phyloP scores from a whole-genome alignment of 2,329 filamentous ascomycete species.

The Xylaria sp. region DNA sequence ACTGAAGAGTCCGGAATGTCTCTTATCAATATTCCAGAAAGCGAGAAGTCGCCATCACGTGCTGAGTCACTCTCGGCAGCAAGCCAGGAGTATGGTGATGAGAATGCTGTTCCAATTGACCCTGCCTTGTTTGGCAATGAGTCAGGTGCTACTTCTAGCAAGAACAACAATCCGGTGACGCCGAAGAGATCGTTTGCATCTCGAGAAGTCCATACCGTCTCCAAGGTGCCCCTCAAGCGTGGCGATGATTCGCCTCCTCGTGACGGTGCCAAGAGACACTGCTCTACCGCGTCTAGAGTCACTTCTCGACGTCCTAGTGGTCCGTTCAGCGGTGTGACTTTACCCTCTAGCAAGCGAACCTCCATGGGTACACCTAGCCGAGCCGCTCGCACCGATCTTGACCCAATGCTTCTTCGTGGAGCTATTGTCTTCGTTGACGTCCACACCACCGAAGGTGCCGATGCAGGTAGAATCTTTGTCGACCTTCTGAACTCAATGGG shows the following conservation, averaged over 20 bases:
- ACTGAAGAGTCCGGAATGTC: slow-evolving; percentile 67
- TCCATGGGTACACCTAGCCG: slow-evolving; percentile 59
- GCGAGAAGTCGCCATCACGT: slow-evolving; percentile 42
- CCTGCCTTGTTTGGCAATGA: slow-evolving; percentile 47
- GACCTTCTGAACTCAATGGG: slow-evolving; percentile 82
- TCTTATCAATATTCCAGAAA: slow-evolving; percentile 52
- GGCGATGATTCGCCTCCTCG: slow-evolving; percentile 63
- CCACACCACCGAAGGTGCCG: slow-evolving; percentile 78
- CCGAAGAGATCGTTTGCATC: slow-evolving; percentile 56
- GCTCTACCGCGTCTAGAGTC: slow-evolving; percentile 57
- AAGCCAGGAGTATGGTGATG: slow-evolving; percentile 70
- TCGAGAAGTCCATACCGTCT: slow-evolving; percentile 73
- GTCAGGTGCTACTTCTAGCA: slow-evolving; percentile 23
- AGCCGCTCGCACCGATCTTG: slow-evolving; percentile 60
- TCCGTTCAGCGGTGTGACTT: slow-evolving; percentile 55
- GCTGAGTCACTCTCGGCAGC: slow-evolving; percentile 58
- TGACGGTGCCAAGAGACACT: slow-evolving; percentile 54
- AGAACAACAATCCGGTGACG: slow-evolving; percentile 55
- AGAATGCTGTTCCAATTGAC: slow-evolving; percentile 65
- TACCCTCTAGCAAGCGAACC: slow-evolving; percentile 54
- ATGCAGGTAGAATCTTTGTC: slow-evolving; percentile 81
- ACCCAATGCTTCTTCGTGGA: slow-evolving; percentile 65
- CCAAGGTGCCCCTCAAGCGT: slow-evolving; percentile 76
- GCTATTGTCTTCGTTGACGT: slow-evolving; percentile 85
- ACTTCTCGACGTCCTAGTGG: slow-evolving; percentile 50